These are phyloP conservation scores for Acidiella bohemica DNA, from an alignment of 495 filamentous ascomycete genomes.

Conservation along the genomic window DNA sequence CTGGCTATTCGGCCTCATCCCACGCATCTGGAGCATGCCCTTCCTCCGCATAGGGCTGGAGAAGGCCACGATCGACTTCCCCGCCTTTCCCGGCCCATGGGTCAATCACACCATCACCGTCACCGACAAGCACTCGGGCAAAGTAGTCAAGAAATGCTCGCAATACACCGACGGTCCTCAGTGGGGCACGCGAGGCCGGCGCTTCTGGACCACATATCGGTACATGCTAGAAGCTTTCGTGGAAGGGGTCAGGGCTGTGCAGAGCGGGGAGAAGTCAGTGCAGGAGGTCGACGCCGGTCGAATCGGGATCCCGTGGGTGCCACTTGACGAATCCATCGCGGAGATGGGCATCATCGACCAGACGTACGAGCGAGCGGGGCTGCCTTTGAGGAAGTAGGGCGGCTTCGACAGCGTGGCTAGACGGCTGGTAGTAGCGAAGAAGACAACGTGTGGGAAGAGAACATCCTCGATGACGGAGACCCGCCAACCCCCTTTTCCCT, in stretches of 20 bases:
- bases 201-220: conserved; percentile 27
- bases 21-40: conserved; percentile 27
- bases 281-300: neutral
- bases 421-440: too few relatives aligned
- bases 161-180: conserved; percentile 21
- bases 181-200: conserved; percentile 20
- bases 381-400: conserved; percentile 13
- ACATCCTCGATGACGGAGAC: too few relatives aligned
- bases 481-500: too few relatives aligned
- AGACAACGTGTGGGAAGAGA: too few relatives aligned
- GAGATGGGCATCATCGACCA: conserved; percentile 26
- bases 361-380: conserved; percentile 25
- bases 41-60: conserved; percentile 27
- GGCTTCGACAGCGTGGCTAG: too few relatives aligned
- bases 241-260: conserved; percentile 21
- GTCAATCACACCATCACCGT: conserved; percentile 31
- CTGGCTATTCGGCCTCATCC: conserved; percentile 18
- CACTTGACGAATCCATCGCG: conserved; percentile 21
- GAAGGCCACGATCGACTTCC: conserved; percentile 28
- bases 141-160: conserved; percentile 17
- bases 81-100: conserved; percentile 30
- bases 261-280: conserved; percentile 7
- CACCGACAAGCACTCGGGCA: conserved; percentile 24
- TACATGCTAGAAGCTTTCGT: conserved; percentile 30
- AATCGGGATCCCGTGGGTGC: conserved; percentile 17